A percentile compares a stretch with the other conserved stretches of the same genome.
These are phyloP conservation scores for Russula ochroleuca DNA, from an alignment of 768 basidiomycete genomes.

Conservation along the genomic window DNA sequence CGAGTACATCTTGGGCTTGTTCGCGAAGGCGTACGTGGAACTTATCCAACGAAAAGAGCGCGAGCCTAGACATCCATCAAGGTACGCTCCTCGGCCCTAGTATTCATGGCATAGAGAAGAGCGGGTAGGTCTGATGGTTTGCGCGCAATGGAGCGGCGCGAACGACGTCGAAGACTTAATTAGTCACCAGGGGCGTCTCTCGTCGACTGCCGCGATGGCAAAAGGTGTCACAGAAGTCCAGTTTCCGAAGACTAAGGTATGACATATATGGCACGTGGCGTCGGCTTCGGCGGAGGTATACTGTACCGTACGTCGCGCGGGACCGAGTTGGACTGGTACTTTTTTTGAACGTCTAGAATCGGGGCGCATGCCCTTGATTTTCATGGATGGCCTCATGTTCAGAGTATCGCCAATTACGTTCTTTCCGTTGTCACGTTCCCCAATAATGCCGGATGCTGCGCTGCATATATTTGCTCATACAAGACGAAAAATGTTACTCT, in stretches of 20 bases:
- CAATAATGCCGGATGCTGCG: too few species aligned
- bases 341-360: too few species aligned
- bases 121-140: conserved; percentile 21
- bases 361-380: too few species aligned
- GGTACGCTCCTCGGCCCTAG: conserved; percentile 40
- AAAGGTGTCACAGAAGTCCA: conserved; percentile 91
- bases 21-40: conserved; percentile 98
- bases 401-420: too few species aligned
- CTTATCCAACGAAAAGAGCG: conserved; percentile 88
- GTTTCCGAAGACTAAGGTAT: conserved; percentile 54
- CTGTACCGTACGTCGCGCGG: too few species aligned
- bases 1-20: too few species aligned
- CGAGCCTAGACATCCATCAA: conserved; percentile 94
- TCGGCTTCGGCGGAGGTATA: background rate
- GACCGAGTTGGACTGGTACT: too few species aligned
- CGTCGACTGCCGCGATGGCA: conserved; percentile 96
- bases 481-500: too few species aligned
- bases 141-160: conserved; percentile 82
- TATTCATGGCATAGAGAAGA: background rate
- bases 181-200: conserved; percentile 95
- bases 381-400: too few species aligned
- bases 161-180: conserved; percentile 76
- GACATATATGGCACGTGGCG: conserved; percentile 24
- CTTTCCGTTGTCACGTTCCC: too few species aligned
- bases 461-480: too few species aligned